Percentiles rank a stretch among this genome's conserved stretches.
phyloP scores from a whole-genome alignment of 1,139 yeast species.

The Wickerhamomyces sp. region DNA sequence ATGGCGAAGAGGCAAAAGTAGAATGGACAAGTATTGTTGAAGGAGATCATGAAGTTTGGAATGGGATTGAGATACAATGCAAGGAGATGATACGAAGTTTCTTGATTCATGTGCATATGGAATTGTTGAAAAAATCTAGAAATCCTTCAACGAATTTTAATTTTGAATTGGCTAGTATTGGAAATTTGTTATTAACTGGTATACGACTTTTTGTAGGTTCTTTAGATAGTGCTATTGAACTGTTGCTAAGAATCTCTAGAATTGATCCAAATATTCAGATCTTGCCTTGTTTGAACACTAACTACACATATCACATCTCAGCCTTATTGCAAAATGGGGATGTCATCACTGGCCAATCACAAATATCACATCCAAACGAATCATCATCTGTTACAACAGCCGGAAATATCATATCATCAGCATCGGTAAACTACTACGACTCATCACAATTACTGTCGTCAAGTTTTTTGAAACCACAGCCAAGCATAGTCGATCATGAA shows the following conservation, averaged over 20 bases:
- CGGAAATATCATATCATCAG: constrained; percentile 4
- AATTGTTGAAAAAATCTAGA: constrained; percentile 64
- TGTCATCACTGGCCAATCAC: constrained; percentile 88
- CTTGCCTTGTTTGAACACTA: constrained; percentile 79
- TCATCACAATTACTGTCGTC: background rate
- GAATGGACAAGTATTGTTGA: constrained; percentile 82
- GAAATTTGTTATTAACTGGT: constrained; percentile 80
- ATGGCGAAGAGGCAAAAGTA: constrained; percentile 46
- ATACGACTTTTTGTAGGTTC: constrained; percentile 79
- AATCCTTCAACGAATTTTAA: constrained; percentile 53
- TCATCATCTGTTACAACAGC: constrained; percentile 2
- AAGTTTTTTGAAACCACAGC: too few species aligned
- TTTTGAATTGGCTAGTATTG: constrained; percentile 77
- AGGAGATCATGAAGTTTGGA: constrained; percentile 74
- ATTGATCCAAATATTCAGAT: constrained; percentile 54
- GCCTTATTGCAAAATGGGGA: constrained; percentile 68
- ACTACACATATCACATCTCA: constrained; percentile 81
- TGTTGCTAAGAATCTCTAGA: constrained; percentile 62
- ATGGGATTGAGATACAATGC: constrained; percentile 51
- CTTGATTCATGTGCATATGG: constrained; percentile 73
- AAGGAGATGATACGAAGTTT: constrained; percentile 75
- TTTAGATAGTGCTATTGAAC: constrained; percentile 76
- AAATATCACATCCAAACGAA: constrained; percentile 74
- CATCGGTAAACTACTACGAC: constrained; percentile 13
- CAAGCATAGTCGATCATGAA: constrained; percentile 26